Base-by-base conservation (phyloP, 2,329 filamentous ascomycete species). In the Colletotrichum cereale region DNA sequence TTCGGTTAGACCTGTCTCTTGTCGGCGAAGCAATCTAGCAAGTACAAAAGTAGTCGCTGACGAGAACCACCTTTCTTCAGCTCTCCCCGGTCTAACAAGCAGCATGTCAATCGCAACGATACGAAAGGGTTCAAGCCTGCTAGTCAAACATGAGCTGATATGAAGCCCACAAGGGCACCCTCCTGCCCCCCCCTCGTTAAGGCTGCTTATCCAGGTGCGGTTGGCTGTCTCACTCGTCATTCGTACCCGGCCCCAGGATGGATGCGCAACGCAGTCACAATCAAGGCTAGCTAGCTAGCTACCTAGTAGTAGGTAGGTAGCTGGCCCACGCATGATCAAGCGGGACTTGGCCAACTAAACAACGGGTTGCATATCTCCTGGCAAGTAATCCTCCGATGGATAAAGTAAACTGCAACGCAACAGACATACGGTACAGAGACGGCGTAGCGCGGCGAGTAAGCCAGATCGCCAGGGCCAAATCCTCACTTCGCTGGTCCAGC, bases 121-220 rank as follows among this genome's bases (percentile, higher is more conserved):
- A 31, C 47, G 47, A 66, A 66, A 62, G 55, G 48, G 60, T 18
- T 48, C 58, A 55, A 24, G 38, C 52, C 57, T 58, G 52, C 57
- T 71, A 71, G 68, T 67, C 68, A 71, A 71, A 67, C 64, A 47
- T 52, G 57, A 58, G 68, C 68, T 57, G 52, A 62, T 38, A 44
- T 38, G 40, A 40, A 67, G 57, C 57, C 64, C 68, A 71, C 68
- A 62, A 36, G 26, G 18, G 18, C 52, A 36, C 57, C 52, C 57
- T 29, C 18, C 18, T 16, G 18, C 52, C 29, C 57, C 52, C 57
- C 50, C 18, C 18, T 16, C 29, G n/a, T 29, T 14, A 34, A 67
- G 67, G 40, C 24, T 67, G 55, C 55, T 57, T 29, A 40, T n/a
- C 26, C 64, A 62, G 64, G 57, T 44, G 12, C 31, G 40, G 50